These are phyloP conservation scores for Cicer yamashitae DNA, from an alignment of 306 rosid species.

Conservation along the genomic window DNA sequence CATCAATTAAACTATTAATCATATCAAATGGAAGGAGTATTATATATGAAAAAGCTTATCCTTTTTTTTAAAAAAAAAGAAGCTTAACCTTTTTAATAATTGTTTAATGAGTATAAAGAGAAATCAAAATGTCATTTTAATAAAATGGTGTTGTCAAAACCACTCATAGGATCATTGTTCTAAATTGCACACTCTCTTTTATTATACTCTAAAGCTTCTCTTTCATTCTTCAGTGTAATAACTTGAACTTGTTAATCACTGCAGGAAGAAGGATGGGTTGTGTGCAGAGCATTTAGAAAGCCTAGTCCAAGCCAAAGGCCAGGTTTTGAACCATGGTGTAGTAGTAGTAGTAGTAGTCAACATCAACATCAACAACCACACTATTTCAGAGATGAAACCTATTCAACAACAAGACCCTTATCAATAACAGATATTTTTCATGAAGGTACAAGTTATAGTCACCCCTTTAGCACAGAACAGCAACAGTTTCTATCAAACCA, in stretches of 20 bases:
- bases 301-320: conserved; percentile 81
- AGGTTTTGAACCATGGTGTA: conserved; percentile 67
- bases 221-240: neutral
- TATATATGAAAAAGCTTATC: too few relatives aligned
- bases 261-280: conserved; percentile 99
- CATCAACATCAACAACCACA: conserved; percentile 37
- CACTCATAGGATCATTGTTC: too few relatives aligned
- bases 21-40: too few relatives aligned
- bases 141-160: too few relatives aligned
- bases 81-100: too few relatives aligned
- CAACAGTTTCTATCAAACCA: conserved; percentile 46
- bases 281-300: conserved; percentile 82
- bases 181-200: too few relatives aligned
- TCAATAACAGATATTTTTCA: conserved; percentile 50
- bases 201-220: too few relatives aligned
- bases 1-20: too few relatives aligned
- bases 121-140: too few relatives aligned
- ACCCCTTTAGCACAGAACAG: conserved; percentile 41
- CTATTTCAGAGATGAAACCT: conserved; percentile 55
- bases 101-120: too few relatives aligned
- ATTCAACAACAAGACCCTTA: conserved; percentile 47
- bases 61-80: too few relatives aligned
- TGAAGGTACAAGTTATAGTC: conserved; percentile 51
- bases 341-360: neutral
- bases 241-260: conserved; percentile 8